These are phyloP conservation scores for Cornus suecica DNA, from an alignment of 148 eudicot species.

Conservation along the genomic window DNA sequence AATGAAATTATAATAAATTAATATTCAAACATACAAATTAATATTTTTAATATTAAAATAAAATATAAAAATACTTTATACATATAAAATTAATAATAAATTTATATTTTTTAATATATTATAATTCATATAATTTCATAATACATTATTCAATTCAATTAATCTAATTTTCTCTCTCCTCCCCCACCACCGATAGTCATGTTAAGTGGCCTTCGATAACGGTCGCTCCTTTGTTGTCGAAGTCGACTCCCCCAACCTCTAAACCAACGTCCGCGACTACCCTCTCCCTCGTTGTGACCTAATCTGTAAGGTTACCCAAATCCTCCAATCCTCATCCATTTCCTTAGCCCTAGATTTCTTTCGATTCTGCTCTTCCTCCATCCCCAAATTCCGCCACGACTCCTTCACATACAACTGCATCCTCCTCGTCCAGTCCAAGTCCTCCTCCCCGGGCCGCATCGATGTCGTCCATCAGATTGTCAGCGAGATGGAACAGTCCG, in stretches of 20 bases:
- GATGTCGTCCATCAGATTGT: conserved; percentile 11
- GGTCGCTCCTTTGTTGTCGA: conserved; percentile 35
- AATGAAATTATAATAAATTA: too few species aligned
- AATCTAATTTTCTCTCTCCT: too few species aligned
- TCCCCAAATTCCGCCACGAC: conserved; percentile 36
- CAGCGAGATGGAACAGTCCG: conserved; percentile 32
- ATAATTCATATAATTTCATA: too few species aligned
- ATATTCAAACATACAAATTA: too few species aligned
- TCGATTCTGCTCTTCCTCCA: conserved; percentile 29
- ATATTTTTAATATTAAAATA: too few species aligned
- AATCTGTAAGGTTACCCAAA: conserved; percentile 41
- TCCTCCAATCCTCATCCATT: conserved; percentile 28
- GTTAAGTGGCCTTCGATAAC: too few species aligned
- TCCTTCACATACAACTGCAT: conserved; percentile 38
- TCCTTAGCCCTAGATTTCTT: conserved; percentile 38
- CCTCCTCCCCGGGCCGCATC: conserved; percentile 19
- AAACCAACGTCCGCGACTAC: conserved; percentile 36
- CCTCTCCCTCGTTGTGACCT: conserved; percentile 45
- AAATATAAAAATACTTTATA: too few species aligned
- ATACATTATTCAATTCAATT: too few species aligned
- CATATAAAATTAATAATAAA: too few species aligned
- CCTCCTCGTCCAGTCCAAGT: conserved; percentile 28
- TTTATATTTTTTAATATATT: too few species aligned
- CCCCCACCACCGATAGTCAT: too few species aligned
- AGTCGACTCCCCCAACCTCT: conserved; percentile 19